Evolutionary conservation across 371 early-diverging fungal genomes (phyloP), one percentile per base, ranked within the genome.

Genomic region (Parasitella parasitica): DNA sequence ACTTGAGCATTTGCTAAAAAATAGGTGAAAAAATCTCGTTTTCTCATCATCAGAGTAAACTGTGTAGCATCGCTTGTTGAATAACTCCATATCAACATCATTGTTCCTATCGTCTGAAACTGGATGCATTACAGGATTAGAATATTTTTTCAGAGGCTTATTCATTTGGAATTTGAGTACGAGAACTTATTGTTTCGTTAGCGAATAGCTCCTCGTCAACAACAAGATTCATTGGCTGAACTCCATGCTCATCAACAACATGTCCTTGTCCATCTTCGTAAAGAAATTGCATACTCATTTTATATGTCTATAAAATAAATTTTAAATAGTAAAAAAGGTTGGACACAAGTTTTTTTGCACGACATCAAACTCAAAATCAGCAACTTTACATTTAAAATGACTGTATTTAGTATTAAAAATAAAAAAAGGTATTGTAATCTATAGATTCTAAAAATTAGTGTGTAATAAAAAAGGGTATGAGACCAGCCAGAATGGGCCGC

Each of bases 161-260:
- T 37, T 54, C 57, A 50, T 52, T 52, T 34, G 15, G 52, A 52
- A 32, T 32, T 48, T n/a, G 57, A 57, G 57, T 48, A 57, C 48
- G 57, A 35, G 18, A 48, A 34, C 46, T 57, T 46, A 57, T 63
- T 51, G 61, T 61, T 61, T 54, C 66, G 48, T 53, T 66, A 53
- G 61, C 46, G 52, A 60, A 66, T 34, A 60, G 38, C 60, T 57
- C 66, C 52, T 30, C 32, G 12, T 60, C 66, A 61, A 66, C 57
- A 56, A 57, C 51, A 66, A 61, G 37, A 57, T 66, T 54, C 61
- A 66, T 66, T 3, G 66, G 61, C 49, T 61, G 61, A 66, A 61
- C 52, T 39, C 61, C 66, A 24, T 66, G 18, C 57, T 66, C 61
- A 66, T 57, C 61, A 8, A 30, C 32, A 57, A 61, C 54, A 49